Conservation (phyloP, 2,329 filamentous ascomycete genomes). For the Fusarium tricinctum region DNA sequence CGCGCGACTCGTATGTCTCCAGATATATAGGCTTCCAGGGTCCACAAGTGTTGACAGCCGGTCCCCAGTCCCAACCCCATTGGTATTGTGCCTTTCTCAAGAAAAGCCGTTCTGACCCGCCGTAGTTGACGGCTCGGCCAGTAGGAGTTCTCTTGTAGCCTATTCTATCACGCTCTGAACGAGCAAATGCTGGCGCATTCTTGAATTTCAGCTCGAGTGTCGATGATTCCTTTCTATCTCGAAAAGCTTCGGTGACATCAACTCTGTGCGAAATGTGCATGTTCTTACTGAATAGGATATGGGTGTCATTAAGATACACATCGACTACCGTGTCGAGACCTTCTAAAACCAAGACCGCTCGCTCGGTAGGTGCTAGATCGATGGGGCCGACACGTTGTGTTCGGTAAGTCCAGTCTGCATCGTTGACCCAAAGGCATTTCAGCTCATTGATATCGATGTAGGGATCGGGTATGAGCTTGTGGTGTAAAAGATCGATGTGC, state of each 20-base stretch:
- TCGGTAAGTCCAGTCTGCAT: constrained; percentile 2
- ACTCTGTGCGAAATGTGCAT: background rate
- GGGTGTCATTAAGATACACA: background rate
- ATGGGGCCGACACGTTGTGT: background rate
- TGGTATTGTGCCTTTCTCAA: constrained; percentile 19
- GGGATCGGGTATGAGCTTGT: background rate
- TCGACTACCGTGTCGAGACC: constrained; percentile 16
- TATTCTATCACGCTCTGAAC: background rate
- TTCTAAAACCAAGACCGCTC: background rate
- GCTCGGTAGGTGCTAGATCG: accelerated
- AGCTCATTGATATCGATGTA: constrained; percentile 20
- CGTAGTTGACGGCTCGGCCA: constrained; percentile 2
- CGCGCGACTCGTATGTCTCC: background rate
- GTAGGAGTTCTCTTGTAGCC: constrained; percentile 1
- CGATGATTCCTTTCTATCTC: accelerated
- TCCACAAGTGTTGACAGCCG: constrained; percentile 1
- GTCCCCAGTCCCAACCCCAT: constrained; percentile 30
- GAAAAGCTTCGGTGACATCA: background rate
- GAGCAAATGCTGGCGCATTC: constrained; percentile 4
- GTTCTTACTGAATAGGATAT: constrained; percentile 10
- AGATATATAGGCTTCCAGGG: constrained; percentile 8
- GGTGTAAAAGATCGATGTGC: constrained; percentile 7
- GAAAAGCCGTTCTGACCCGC: constrained; percentile 6
- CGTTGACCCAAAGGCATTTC: constrained; percentile 18
- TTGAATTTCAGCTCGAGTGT: background rate